Conservation (phyloP, 163 green algal genomes). For the Scenedesmus sp. region DNA sequence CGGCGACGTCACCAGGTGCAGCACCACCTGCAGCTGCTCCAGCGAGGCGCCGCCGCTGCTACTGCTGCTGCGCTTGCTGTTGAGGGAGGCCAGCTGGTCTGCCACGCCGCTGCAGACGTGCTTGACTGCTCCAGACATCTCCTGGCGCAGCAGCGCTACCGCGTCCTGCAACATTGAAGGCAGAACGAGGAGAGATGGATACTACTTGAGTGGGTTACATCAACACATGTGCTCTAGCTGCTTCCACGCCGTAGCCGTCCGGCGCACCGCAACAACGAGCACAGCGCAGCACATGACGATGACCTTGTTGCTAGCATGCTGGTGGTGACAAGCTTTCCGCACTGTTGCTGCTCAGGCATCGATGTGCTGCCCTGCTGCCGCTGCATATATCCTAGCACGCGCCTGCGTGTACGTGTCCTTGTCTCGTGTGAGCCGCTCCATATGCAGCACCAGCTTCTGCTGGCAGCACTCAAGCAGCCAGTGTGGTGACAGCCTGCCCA, state of each 20-base stretch:
- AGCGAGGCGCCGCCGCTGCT: constrained; percentile 47
- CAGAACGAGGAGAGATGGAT: not conserved
- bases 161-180: constrained; percentile 41
- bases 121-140: constrained; percentile 63
- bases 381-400: too few relatives aligned
- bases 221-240: not conserved
- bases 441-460: constrained; percentile 69
- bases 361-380: too few relatives aligned
- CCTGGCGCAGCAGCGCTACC: constrained; percentile 59
- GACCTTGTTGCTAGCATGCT: not conserved
- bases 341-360: too few relatives aligned
- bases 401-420: constrained; percentile 73
- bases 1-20: constrained; percentile 69
- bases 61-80: constrained; percentile 6
- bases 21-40: constrained; percentile 68
- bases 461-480: constrained; percentile 80
- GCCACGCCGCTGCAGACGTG: constrained; percentile 61
- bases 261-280: not conserved
- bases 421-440: constrained; percentile 73
- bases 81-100: constrained; percentile 26
- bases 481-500: constrained; percentile 60
- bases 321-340: not conserved
- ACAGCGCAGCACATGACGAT: not conserved
- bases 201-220: not conserved
- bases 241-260: too few relatives aligned